A percentile compares a stretch with the other conserved stretches of the same genome.
Evolutionary conservation across 1,284 basidiomycete species (phyloP).

Genomic region (Ceratobasidium sp.): DNA sequence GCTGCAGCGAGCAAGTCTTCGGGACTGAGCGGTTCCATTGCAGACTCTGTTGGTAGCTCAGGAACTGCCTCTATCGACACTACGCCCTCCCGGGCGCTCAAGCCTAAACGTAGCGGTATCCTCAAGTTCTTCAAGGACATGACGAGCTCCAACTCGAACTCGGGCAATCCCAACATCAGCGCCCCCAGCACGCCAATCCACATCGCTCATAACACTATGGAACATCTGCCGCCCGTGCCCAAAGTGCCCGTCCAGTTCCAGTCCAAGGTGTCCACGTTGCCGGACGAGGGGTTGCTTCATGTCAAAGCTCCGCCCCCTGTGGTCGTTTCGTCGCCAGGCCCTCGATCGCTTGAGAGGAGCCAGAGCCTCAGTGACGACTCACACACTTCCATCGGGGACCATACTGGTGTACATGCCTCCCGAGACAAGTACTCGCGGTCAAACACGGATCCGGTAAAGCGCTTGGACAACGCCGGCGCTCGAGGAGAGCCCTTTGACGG

Average conservation of each 20-base stretch:
- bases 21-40: neutral
- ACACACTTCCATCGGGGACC: conserved; percentile 25
- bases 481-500: neutral
- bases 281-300: conserved; percentile 2
- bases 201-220: conserved; percentile 28
- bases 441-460: conserved; percentile 27
- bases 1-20: conserved; percentile 13
- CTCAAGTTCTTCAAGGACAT: conserved; percentile 43
- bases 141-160: conserved; percentile 5
- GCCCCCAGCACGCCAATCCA: conserved; percentile 17
- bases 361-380: conserved; percentile 33
- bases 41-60: neutral
- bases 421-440: conserved; percentile 8
- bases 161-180: conserved; percentile 34
- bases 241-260: conserved; percentile 42
- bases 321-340: conserved; percentile 29
- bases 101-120: conserved; percentile 44
- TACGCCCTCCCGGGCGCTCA: conserved; percentile 19
- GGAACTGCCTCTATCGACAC: neutral
- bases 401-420: neutral
- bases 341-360: conserved; percentile 15
- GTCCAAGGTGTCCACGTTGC: conserved; percentile 12
- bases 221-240: conserved; percentile 30
- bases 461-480: neutral
- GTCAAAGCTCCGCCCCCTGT: conserved; percentile 34